Percentiles rank a stretch among this genome's conserved stretches.
phyloP scores from a whole-genome alignment of 208 protist genomes.

The Crithidia brevicula region DNA sequence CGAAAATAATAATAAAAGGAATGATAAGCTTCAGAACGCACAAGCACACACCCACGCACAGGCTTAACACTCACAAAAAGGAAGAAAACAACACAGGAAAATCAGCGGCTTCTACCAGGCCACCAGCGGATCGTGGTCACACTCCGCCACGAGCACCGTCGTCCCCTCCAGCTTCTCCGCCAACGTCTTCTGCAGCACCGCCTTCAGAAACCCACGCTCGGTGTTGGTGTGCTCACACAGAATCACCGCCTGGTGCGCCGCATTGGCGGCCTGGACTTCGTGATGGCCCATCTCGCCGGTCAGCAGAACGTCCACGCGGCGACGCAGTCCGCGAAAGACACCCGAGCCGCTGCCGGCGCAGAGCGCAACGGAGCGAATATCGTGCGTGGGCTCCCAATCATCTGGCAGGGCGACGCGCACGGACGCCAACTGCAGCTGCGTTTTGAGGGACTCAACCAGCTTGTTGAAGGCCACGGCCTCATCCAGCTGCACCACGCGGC shows the following conservation, averaged over 20 bases:
- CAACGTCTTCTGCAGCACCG: slow-evolving; percentile 53
- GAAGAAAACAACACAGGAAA: not conserved
- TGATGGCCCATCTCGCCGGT: slow-evolving; percentile 95
- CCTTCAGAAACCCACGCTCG: slow-evolving; percentile 86
- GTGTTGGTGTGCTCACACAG: slow-evolving; percentile 94
- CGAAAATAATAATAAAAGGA: too few species aligned
- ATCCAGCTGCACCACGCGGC: slow-evolving; percentile 62
- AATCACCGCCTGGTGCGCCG: slow-evolving; percentile 80
- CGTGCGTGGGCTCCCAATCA: slow-evolving; percentile 37
- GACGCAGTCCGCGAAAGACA: slow-evolving; percentile 64
- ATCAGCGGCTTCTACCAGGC: slow-evolving; percentile 45
- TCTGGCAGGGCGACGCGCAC: slow-evolving; percentile 78
- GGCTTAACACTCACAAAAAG: too few species aligned
- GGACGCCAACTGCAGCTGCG: slow-evolving; percentile 52
- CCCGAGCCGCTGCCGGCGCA: slow-evolving; percentile 88
- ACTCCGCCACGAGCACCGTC: slow-evolving; percentile 52
- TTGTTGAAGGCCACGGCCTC: slow-evolving; percentile 37
- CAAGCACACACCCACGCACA: too few species aligned
- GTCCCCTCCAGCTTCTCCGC: slow-evolving; percentile 51
- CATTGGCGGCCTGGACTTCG: slow-evolving; percentile 88
- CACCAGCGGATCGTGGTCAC: slow-evolving; percentile 79
- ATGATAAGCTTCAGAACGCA: too few species aligned
- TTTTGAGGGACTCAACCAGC: slow-evolving; percentile 70
- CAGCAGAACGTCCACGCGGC: slow-evolving; percentile 73
- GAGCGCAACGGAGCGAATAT: slow-evolving; percentile 72